These are phyloP conservation scores for Camillea tinctor DNA, from an alignment of 2,329 filamentous ascomycete species.

Conservation along the genomic window DNA sequence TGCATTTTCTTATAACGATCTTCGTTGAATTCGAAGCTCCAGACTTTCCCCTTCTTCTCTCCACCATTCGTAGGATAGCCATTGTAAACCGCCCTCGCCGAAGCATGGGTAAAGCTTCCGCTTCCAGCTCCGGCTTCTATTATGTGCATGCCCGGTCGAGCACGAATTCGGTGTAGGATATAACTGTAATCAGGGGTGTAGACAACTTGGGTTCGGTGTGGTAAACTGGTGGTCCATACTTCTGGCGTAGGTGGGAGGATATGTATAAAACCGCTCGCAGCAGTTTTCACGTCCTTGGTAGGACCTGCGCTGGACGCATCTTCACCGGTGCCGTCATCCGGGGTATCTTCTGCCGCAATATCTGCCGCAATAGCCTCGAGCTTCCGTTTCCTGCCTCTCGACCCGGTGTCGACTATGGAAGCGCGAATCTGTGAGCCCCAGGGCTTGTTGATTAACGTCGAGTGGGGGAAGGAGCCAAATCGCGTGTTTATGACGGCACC, in stretches of 20 bases:
- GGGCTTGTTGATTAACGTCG: constrained; percentile 70
- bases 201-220: constrained; percentile 81
- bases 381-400: constrained; percentile 72
- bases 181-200: constrained; percentile 88
- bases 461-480: constrained; percentile 87
- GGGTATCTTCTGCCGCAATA: constrained; percentile 43
- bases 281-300: constrained; percentile 45
- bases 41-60: constrained; percentile 64
- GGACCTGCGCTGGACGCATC: constrained; percentile 11
- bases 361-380: constrained; percentile 43
- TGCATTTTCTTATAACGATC: constrained; percentile 68
- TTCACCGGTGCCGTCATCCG: constrained; percentile 37
- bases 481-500: constrained; percentile 85
- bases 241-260: constrained; percentile 77
- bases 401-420: constrained; percentile 86
- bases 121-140: constrained; percentile 83
- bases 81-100: constrained; percentile 72
- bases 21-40: constrained; percentile 80
- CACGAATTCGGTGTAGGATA: constrained; percentile 72
- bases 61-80: constrained; percentile 55
- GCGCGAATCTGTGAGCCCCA: constrained; percentile 94
- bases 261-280: constrained; percentile 71
- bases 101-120: constrained; percentile 80
- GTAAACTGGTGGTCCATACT: constrained; percentile 76
- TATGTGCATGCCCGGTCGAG: constrained; percentile 67